A percentile compares a stretch with the other conserved stretches of the same genome.
These are phyloP conservation scores for Pelargonium myrrhifolium DNA, from an alignment of 441 rosid species.

Conservation along the genomic window DNA sequence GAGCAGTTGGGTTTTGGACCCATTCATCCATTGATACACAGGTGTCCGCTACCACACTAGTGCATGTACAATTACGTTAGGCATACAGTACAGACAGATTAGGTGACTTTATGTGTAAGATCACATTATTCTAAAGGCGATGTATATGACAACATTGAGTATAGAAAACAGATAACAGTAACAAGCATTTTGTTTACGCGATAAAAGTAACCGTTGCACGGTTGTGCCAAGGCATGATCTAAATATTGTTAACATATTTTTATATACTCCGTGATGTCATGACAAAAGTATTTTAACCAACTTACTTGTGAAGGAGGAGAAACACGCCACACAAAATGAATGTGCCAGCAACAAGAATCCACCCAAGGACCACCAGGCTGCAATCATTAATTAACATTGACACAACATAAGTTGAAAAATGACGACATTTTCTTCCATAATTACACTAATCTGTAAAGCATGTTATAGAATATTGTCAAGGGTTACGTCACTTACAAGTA, in stretches of 20 bases:
- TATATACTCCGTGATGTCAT: too few relatives aligned
- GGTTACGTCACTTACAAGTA: slow-evolving; percentile 43
- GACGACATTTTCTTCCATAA: not conserved
- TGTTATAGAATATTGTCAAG: not conserved
- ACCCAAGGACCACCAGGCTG: slow-evolving; percentile 54
- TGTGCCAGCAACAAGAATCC: slow-evolving; percentile 58
- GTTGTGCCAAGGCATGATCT: too few relatives aligned
- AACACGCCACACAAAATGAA: slow-evolving; percentile 51
- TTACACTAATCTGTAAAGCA: not conserved
- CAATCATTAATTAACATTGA: slow-evolving; percentile 5
- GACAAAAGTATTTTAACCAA: too few relatives aligned
- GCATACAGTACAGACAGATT: too few relatives aligned
- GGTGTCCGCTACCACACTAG: slow-evolving; percentile 59
- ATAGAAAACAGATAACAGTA: too few relatives aligned
- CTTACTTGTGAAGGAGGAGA: slow-evolving; percentile 65
- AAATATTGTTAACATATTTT: too few relatives aligned
- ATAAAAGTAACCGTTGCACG: too few relatives aligned
- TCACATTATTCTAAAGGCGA: too few relatives aligned
- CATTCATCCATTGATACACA: slow-evolving; percentile 69
- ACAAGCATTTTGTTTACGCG: too few relatives aligned
- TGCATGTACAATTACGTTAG: not conserved
- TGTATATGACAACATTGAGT: too few relatives aligned
- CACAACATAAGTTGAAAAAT: not conserved
- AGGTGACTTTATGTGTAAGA: too few relatives aligned
- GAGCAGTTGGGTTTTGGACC: slow-evolving; percentile 56